Percentiles rank a stretch among this genome's conserved stretches.
phyloP scores from a whole-genome alignment of 768 basidiomycete genomes.

The Tubosaeta sp. region DNA sequence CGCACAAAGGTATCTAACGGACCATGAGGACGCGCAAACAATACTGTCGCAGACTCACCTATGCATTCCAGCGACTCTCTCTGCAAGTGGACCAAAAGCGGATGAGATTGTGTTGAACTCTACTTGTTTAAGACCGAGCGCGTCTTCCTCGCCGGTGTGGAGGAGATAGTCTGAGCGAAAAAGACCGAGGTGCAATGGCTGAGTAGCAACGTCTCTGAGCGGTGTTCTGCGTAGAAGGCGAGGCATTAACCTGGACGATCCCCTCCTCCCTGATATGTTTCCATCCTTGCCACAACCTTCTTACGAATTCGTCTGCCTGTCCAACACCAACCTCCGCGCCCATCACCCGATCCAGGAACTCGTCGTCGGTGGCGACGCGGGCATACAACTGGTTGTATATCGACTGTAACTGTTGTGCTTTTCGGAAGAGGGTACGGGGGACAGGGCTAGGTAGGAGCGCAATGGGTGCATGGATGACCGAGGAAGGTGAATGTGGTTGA shows the following conservation, averaged over 20 bases:
- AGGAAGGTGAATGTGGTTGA: constrained; percentile 51
- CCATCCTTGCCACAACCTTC: constrained; percentile 85
- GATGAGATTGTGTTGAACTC: constrained; percentile 97
- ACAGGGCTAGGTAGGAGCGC: constrained; percentile 86
- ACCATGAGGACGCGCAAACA: background rate
- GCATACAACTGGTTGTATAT: constrained; percentile 85
- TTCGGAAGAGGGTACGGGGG: constrained; percentile 65
- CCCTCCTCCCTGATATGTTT: constrained; percentile 66
- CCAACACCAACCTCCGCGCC: constrained; percentile 74
- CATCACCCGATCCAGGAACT: constrained; percentile 82
- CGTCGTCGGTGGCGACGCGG: constrained; percentile 70
- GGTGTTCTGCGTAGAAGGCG: background rate
- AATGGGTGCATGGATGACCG: constrained; percentile 88
- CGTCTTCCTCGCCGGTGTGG: constrained; percentile 44
- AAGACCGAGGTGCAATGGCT: constrained; percentile 85
- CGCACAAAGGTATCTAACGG: constrained; percentile 57
- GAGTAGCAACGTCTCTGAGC: background rate
- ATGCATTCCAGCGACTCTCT: constrained; percentile 67
- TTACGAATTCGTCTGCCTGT: constrained; percentile 82
- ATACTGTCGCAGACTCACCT: constrained; percentile 49
- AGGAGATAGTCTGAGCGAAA: constrained; percentile 95
- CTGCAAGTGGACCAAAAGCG: constrained; percentile 80
- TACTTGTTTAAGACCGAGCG: constrained; percentile 75
- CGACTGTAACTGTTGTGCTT: constrained; percentile 63
- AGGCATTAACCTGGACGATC: constrained; percentile 43